A percentile compares a stretch with the other conserved stretches of the same genome.
These are phyloP conservation scores for Aspergillus avenaceus DNA, from an alignment of 495 filamentous ascomycete species.

Conservation along the genomic window DNA sequence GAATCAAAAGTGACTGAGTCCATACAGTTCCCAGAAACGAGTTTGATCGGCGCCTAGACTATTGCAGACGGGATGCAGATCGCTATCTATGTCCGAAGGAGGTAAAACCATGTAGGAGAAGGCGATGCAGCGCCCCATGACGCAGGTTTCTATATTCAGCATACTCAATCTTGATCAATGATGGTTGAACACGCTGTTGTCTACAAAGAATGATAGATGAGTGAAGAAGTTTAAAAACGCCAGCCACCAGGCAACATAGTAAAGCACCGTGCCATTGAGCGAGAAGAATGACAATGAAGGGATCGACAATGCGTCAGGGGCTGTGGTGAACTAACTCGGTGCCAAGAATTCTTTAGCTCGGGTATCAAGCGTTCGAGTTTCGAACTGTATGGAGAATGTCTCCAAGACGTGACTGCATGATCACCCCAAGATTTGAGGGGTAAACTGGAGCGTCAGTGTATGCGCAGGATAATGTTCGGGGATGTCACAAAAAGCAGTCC, in stretches of 20 bases:
- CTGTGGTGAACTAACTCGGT: neutral
- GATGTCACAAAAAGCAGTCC: neutral
- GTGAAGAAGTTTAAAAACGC: no score
- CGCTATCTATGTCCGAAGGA: slow-evolving; percentile 30
- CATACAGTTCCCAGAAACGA: neutral
- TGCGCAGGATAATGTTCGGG: no score
- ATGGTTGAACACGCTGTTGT: neutral
- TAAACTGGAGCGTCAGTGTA: neutral
- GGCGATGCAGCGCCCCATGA: slow-evolving; percentile 11
- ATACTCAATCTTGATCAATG: neutral
- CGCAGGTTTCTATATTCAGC: slow-evolving; percentile 22
- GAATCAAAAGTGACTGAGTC: neutral
- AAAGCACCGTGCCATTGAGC: neutral
- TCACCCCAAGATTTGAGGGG: no score
- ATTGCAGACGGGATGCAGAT: neutral
- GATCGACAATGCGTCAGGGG: slow-evolving; percentile 7
- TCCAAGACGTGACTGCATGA: no score
- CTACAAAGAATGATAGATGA: no score
- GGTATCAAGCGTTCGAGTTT: no score
- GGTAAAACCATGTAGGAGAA: no score
- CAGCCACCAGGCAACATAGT: neutral
- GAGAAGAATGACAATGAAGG: neutral
- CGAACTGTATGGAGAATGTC: neutral
- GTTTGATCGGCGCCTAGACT: neutral
- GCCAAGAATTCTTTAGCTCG: no score